Evolutionary conservation across 1,139 yeast species (phyloP), one percentile per base, ranked within the genome.

Genomic region (Lodderomyces theae): DNA sequence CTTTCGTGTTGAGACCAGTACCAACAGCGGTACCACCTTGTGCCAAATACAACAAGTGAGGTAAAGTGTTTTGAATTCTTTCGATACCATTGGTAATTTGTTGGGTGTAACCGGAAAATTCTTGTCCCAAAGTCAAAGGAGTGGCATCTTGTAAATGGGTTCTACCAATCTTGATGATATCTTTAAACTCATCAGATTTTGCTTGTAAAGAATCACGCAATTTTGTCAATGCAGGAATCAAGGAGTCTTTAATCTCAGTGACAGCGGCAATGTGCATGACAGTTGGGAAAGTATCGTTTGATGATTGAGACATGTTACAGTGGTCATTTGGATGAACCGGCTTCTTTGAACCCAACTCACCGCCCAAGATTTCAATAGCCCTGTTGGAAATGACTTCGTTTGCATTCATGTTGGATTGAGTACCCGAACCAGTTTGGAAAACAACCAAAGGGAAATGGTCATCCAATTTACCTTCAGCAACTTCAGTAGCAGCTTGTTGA

Each of bases 21-120:
- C 98, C 98, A 43, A 92, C 98, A 46, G 98, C 98, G 50, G 98
- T 92, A 69, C 98, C 98, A 71, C 98, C 98, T 75, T 92, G 98
- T 41, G 98, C 98, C 56, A 92, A 79, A 60, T 64, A 80, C 58
- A 83, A 76, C 63, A 92, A 77, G 64, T 82, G 80, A 52, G 88
- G 88, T 51, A 92, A 77, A 40, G 84, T 64, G 50, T 71, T 72
- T 70, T 88, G 88, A 47, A 92, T 82, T 63, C 98, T 80, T 54
- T 73, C 85, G 54, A 92, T 85, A 61, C 97, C 97, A 61, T 87
- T 86, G 54, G 86, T 79, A 51, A 94, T 65, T 72, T 92, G 98
- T 63, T 87, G 94, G 39, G 86, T 95, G 67, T 92, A 92, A 48
- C 98, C 98, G 40, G 95, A 82, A 67, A 92, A 94, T 67, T 92